Conservation (phyloP, 257 asterid species). For the Handroanthus guayacan region DNA sequence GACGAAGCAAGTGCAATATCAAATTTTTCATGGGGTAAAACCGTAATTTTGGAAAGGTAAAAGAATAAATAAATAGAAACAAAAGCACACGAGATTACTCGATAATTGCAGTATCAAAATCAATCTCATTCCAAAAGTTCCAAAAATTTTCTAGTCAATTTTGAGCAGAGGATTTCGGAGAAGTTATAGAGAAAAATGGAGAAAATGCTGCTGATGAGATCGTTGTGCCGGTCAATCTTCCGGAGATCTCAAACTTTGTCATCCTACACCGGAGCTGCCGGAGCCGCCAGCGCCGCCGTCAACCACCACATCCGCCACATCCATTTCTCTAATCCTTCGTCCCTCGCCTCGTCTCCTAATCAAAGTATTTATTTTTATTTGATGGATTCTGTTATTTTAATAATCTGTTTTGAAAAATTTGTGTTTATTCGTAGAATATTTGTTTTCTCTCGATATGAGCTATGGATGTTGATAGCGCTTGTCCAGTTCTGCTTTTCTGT, state of each 20-base stretch:
- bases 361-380: constrained; percentile 33
- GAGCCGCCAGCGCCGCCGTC: constrained; percentile 52
- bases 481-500: neutral
- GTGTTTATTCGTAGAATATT: neutral
- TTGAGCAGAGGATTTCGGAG: constrained; percentile 28
- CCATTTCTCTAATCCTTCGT: constrained; percentile 59
- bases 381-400: neutral
- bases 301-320: constrained; percentile 66
- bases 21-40: neutral
- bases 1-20: constrained; percentile 4
- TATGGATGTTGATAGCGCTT: neutral
- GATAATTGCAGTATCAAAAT: constrained; percentile 27
- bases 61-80: neutral
- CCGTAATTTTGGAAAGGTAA: neutral
- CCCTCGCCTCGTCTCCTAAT: constrained; percentile 48
- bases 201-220: constrained; percentile 69
- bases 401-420: neutral
- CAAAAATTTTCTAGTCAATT: constrained; percentile 15
- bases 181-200: constrained; percentile 44
- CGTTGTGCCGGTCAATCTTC: constrained; percentile 67
- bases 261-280: constrained; percentile 44
- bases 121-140: constrained; percentile 36
- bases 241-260: constrained; percentile 65
- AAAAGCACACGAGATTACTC: constrained; percentile 6
- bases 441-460: constrained; percentile 13